Evolutionary conservation across 768 basidiomycete genomes (phyloP).

Genomic region (Boletellus sp.): DNA sequence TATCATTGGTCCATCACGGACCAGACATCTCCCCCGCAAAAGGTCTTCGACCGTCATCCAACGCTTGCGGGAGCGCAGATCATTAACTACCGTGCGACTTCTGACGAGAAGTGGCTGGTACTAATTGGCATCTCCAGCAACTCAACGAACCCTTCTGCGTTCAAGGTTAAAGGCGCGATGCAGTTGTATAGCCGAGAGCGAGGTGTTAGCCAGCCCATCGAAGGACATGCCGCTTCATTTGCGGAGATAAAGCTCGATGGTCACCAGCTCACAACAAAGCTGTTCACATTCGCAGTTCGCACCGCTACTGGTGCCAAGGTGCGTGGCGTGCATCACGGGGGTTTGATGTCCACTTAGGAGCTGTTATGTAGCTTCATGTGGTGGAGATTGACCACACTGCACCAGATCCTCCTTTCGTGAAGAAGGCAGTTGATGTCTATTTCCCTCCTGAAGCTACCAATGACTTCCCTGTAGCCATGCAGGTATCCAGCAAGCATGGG

Average conservation of each 20-base stretch:
- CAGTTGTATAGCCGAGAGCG: constrained; percentile 93
- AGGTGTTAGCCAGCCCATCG: constrained; percentile 94
- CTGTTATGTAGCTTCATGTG: constrained; percentile 74
- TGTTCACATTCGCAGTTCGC: constrained; percentile 93
- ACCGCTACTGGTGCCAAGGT: constrained; percentile 99
- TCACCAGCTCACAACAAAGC: constrained; percentile 76
- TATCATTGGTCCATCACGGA: constrained; percentile 86
- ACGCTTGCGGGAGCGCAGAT: constrained; percentile 94
- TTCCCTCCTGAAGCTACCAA: constrained; percentile 98
- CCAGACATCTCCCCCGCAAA: constrained; percentile 74
- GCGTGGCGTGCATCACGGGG: constrained; percentile 20
- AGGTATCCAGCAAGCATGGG: constrained; percentile 95
- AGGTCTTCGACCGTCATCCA: constrained; percentile 95
- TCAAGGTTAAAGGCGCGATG: constrained; percentile 99
- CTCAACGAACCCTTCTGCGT: constrained; percentile 87
- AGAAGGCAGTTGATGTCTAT: constrained; percentile 98
- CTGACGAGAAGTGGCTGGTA: constrained; percentile 97
- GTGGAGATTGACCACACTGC: constrained; percentile 97
- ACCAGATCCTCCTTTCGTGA: constrained; percentile 87
- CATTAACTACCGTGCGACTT: constrained; percentile 92
- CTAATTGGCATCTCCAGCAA: constrained; percentile 94
- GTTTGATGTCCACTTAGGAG: constrained; percentile 6
- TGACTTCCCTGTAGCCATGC: constrained; percentile 99
- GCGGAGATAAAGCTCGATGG: constrained; percentile 90
- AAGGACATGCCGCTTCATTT: constrained; percentile 97